These are phyloP conservation scores for Termitomyces sp. DNA, from an alignment of 768 basidiomycete species.

Conservation along the genomic window DNA sequence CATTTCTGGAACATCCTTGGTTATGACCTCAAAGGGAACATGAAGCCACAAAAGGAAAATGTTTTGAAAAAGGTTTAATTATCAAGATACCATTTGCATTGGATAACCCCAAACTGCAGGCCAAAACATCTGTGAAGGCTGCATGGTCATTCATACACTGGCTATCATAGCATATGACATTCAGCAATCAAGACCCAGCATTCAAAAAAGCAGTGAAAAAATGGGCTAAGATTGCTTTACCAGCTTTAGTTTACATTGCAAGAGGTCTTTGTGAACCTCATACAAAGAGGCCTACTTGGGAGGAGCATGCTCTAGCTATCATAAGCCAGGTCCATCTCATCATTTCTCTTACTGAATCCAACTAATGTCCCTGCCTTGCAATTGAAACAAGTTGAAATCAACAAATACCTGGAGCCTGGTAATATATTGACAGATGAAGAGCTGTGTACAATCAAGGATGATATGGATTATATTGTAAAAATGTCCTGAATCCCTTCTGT, in stretches of 20 bases:
- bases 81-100: too few species aligned
- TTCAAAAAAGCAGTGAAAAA: background rate
- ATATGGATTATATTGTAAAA: conserved; percentile 9
- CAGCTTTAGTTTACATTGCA: background rate
- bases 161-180: background rate
- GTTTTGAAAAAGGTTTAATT: too few species aligned
- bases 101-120: too few species aligned
- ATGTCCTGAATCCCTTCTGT: conserved; percentile 23
- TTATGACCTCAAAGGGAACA: background rate
- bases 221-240: background rate
- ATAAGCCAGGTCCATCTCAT: background rate
- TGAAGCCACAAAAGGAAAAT: too few species aligned
- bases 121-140: too few species aligned
- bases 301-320: background rate
- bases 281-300: background rate
- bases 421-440: conserved; percentile 4
- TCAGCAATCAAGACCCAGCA: background rate
- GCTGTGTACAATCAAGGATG: background rate
- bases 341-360: background rate
- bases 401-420: background rate
- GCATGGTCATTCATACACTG: background rate
- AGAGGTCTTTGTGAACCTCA: background rate
- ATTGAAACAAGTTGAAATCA: background rate
- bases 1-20: conserved; percentile 18
- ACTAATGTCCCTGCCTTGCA: background rate